Percentiles rank a stretch among this genome's conserved stretches.
Evolutionary conservation across 768 basidiomycete genomes (phyloP).

Genomic region (Thelephora ganbajun): DNA sequence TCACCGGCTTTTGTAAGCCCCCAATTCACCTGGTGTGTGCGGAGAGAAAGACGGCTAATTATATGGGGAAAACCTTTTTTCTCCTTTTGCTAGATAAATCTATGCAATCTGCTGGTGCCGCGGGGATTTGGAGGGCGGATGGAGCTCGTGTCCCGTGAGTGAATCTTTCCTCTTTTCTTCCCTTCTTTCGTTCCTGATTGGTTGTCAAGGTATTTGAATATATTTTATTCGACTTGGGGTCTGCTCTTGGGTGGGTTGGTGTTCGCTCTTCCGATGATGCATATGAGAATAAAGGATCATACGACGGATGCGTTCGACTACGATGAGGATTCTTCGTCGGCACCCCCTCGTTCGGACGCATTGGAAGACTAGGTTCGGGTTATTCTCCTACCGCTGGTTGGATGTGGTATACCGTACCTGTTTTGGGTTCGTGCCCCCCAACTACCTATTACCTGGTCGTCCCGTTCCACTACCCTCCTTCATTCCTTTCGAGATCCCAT

Average conservation of each 20-base stretch:
- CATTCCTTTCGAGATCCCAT: too few relatives aligned
- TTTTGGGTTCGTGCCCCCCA: too few relatives aligned
- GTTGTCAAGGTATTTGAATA: slow-evolving; percentile 40
- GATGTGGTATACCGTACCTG: too few relatives aligned
- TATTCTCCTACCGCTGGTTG: too few relatives aligned
- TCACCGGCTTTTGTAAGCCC: slow-evolving; percentile 67
- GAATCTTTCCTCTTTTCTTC: neutral
- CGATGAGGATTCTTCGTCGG: too few relatives aligned
- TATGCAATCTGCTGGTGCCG: slow-evolving; percentile 65
- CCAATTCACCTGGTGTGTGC: neutral
- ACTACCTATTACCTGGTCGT: too few relatives aligned
- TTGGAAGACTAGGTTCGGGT: too few relatives aligned
- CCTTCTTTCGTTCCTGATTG: neutral
- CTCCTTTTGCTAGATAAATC: slow-evolving; percentile 37
- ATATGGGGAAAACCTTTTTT: too few relatives aligned
- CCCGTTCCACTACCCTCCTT: too few relatives aligned
- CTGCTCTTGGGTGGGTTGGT: slow-evolving; percentile 49
- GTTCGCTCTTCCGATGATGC: slow-evolving; percentile 63
- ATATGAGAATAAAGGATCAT: slow-evolving; percentile 51
- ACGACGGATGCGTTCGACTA: slow-evolving; percentile 29
- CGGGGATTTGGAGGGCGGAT: slow-evolving; percentile 61
- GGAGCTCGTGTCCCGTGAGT: slow-evolving; percentile 47
- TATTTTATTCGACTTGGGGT: slow-evolving; percentile 66
- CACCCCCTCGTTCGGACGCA: too few relatives aligned
- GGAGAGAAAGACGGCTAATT: neutral